Evolutionary conservation across 331 rosid genomes (phyloP).

Genomic region (Ulmus americana): DNA sequence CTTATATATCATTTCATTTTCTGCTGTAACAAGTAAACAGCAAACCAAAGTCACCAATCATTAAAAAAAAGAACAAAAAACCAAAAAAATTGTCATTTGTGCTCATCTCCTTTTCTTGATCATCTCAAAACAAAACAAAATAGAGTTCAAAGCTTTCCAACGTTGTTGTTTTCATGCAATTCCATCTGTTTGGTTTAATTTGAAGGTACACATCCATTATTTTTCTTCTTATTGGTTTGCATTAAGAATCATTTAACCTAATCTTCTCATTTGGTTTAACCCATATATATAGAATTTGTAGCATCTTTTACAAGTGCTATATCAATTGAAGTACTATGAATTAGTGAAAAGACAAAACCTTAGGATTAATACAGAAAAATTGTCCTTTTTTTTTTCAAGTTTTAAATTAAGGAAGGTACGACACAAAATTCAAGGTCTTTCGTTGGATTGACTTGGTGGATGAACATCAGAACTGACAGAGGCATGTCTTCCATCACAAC

Average conservation of each 20-base stretch:
- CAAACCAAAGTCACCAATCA: too few species aligned
- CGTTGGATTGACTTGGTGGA: slow-evolving; percentile 9
- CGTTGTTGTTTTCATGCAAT: slow-evolving; percentile 12
- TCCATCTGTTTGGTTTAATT: too few species aligned
- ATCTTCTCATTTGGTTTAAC: too few species aligned
- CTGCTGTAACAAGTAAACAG: too few species aligned
- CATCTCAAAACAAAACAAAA: slow-evolving; percentile 13
- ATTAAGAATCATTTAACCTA: background rate
- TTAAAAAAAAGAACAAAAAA: too few species aligned
- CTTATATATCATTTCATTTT: too few species aligned
- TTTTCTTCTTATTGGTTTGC: slow-evolving; percentile 5
- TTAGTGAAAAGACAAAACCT: background rate
- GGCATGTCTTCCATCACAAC: slow-evolving; percentile 27
- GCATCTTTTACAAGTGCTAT: too few species aligned
- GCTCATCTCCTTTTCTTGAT: background rate
- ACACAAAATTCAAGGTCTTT: slow-evolving; percentile 8
- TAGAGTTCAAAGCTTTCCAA: slow-evolving; percentile 22
- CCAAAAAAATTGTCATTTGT: too few species aligned
- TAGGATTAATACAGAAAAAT: background rate
- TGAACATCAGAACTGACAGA: slow-evolving; percentile 17
- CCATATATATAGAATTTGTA: too few species aligned
- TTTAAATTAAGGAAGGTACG: background rate
- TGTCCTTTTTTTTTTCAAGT: background rate
- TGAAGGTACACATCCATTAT: too few species aligned
- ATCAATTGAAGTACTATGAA: too few species aligned